Evolutionary conservation across 768 basidiomycete species (phyloP), one percentile per base, ranked within the genome.

Genomic region (Trametes elegans): DNA sequence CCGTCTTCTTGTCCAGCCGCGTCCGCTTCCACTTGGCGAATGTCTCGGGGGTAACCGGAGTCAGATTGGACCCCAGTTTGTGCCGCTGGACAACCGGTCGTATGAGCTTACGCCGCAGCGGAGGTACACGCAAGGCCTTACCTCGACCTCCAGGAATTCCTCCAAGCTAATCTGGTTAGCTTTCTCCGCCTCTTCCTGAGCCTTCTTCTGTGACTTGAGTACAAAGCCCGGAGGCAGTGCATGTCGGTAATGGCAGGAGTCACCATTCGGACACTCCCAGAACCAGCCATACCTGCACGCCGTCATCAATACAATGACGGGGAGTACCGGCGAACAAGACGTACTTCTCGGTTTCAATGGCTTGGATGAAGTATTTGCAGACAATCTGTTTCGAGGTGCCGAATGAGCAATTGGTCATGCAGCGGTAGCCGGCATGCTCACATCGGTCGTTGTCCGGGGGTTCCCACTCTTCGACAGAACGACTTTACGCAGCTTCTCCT

Each of bases 101-200:
- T 26, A 2, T 46, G 24, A 21, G 7, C 23, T 19, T 5, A 5
- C n/a, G 18, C 6, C 10, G 7, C 16, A 28, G 45, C 28, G 24
- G 21, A 7, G 10, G 24, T 35, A 21, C n/a, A 18, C 21, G n/a
- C 34, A 45, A n/a, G n/a, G 24, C 63, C 78, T 51, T 62, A 93
- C 94, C 85, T 98, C 96, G 45, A 93, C 92, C 74, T 99, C 97
- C 53, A 99, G 69, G 76, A 99, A 99, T 62, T 98, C 97, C 68
- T 98, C 97, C 34, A 99, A 63, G 62, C 90, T 93, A 68, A 99
- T 98, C 45, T 78, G 75, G 54, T 90, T 88, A 5, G 89, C 87
- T 71, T 93, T 95, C 23, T 89, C 92, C 3, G 90, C 93, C 13
- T 95, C 95, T 49, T 93, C 94, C 34, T 83, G 75, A 3, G 92